These are phyloP conservation scores for Leccinum olivaceopallidum DNA, from an alignment of 768 basidiomycete species.

Conservation along the genomic window DNA sequence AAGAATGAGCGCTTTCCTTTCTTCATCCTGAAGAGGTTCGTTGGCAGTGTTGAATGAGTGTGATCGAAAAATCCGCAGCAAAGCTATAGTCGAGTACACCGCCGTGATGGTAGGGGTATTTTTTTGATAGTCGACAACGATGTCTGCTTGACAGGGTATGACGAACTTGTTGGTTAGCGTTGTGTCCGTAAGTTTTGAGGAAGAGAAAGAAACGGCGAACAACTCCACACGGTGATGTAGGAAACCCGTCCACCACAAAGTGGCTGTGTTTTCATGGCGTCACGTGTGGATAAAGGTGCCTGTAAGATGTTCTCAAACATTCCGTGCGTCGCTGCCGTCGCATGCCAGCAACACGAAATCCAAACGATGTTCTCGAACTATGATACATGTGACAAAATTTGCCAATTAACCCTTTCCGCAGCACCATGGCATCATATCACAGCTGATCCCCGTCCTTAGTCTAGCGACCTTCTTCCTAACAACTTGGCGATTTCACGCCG, in stretches of 20 bases:
- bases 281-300: slow-evolving; percentile 21
- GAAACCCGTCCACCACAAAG: slow-evolving; percentile 13
- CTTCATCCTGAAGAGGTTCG: slow-evolving; percentile 25
- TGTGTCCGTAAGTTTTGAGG: background rate
- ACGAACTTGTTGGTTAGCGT: background rate
- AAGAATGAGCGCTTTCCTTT: slow-evolving; percentile 25
- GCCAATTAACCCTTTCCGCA: too few relatives aligned
- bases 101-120: slow-evolving; percentile 9
- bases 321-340: too few relatives aligned
- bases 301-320: background rate
- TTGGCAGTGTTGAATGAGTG: slow-evolving; percentile 19
- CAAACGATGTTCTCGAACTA: background rate
- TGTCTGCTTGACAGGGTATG: background rate
- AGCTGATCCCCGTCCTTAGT: slow-evolving; percentile 37
- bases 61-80: slow-evolving; percentile 28
- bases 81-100: slow-evolving; percentile 12
- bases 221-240: slow-evolving; percentile 11
- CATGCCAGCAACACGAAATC: background rate
- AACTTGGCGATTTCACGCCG: slow-evolving; percentile 84
- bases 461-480: slow-evolving; percentile 66
- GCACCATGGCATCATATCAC: background rate
- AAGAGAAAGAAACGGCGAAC: background rate
- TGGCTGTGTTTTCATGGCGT: slow-evolving; percentile 21
- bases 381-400: background rate
- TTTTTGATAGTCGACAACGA: slow-evolving; percentile 1